A percentile compares a stretch with the other conserved stretches of the same genome.
Evolutionary conservation across 2,329 filamentous ascomycete species (phyloP).

Genomic region (Aspergillus brasiliensis): DNA sequence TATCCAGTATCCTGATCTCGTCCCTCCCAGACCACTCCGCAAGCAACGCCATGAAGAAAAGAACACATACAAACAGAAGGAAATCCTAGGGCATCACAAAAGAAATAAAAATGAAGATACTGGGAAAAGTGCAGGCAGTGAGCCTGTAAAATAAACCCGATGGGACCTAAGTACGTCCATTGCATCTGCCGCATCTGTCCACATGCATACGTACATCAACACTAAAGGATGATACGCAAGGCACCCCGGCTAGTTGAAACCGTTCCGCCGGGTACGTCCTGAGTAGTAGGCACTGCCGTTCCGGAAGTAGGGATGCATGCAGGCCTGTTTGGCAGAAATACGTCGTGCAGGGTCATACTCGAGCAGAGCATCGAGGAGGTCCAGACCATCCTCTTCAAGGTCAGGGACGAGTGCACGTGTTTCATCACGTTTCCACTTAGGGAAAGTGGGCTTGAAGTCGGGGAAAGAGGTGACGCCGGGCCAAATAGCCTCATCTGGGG

Average conservation of each 20-base stretch:
- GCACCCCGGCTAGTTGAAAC: conserved; percentile 39
- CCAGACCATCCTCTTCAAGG: conserved; percentile 64
- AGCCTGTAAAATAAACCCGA: neutral
- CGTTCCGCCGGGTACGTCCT: conserved; percentile 43
- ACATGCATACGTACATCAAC: conserved; percentile 24
- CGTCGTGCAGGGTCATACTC: conserved; percentile 85
- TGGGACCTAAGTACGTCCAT: neutral
- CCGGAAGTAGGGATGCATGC: conserved; percentile 79
- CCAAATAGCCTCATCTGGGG: conserved; percentile 79
- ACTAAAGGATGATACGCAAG: conserved; percentile 13
- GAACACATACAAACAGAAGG: conserved; percentile 24
- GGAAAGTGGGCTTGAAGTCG: conserved; percentile 89
- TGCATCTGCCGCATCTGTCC: conserved; percentile 14
- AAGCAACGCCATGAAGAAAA: conserved; percentile 30
- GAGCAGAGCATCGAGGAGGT: conserved; percentile 66
- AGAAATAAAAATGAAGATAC: conserved; percentile 12
- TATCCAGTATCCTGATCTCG: conserved; percentile 35
- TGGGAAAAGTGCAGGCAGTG: conserved; percentile 2
- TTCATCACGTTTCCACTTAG: conserved; percentile 80
- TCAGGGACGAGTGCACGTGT: conserved; percentile 67
- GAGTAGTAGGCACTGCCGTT: conserved; percentile 53
- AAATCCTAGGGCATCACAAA: conserved; percentile 16
- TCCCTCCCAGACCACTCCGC: conserved; percentile 36
- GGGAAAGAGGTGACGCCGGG: conserved; percentile 93
- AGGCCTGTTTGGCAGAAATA: conserved; percentile 86